Evolutionary conservation across 768 basidiomycete species (phyloP).

Genomic region (Tricholoma sp.): DNA sequence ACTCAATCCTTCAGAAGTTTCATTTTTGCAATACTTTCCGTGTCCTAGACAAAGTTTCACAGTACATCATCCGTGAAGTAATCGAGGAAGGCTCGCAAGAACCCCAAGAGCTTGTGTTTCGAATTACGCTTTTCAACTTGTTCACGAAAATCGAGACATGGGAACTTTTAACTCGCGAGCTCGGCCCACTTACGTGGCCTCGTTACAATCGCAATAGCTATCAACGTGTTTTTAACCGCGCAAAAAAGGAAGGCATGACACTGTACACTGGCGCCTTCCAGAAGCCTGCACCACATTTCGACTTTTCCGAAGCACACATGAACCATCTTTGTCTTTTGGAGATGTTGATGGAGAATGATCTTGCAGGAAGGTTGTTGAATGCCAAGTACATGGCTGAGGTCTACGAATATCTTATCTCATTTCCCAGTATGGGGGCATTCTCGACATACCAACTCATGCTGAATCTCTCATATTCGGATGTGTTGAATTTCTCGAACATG

Average conservation of each 20-base stretch:
- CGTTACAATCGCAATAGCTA: conserved; percentile 51
- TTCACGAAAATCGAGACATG: conserved; percentile 74
- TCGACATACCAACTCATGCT: conserved; percentile 64
- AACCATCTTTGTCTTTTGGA: conserved; percentile 64
- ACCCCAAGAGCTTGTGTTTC: conserved; percentile 61
- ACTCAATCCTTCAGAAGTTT: conserved; percentile 48
- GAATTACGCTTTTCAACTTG: conserved; percentile 62
- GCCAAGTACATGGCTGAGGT: conserved; percentile 60
- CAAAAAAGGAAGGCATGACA: conserved; percentile 30
- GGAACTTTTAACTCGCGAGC: conserved; percentile 46
- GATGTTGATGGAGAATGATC: conserved; percentile 49
- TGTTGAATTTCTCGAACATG: conserved; percentile 57
- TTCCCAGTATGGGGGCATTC: conserved; percentile 73
- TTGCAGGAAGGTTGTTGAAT: conserved; percentile 42
- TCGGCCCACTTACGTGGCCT: conserved; percentile 60
- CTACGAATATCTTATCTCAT: conserved; percentile 52
- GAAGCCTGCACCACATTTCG: conserved; percentile 61
- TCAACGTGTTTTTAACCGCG: conserved; percentile 41
- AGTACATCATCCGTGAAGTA: conserved; percentile 65
- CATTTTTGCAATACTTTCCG: conserved; percentile 75
- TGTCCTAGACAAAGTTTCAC: conserved; percentile 63
- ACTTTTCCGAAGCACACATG: conserved; percentile 38
- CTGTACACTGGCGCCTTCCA: conserved; percentile 72
- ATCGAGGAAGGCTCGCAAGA: conserved; percentile 62
- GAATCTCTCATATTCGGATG: conserved; percentile 50